Conservation (phyloP, 352 stramenopile species). For the Pythium phragmitis region DNA sequence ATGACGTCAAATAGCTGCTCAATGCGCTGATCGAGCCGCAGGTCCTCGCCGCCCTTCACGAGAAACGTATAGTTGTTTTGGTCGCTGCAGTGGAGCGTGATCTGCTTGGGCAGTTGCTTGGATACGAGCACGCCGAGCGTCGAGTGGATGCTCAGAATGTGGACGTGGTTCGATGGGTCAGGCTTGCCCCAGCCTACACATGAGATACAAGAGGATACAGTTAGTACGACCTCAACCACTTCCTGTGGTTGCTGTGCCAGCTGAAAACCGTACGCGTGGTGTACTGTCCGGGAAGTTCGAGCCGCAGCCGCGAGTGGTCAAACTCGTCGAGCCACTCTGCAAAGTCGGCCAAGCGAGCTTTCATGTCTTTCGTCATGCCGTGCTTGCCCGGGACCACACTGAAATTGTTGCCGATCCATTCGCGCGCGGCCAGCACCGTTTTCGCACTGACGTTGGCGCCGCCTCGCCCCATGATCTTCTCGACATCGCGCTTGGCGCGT, state of each 20-base stretch:
- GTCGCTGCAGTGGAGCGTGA: slow-evolving; percentile 81
- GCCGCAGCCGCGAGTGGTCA: slow-evolving; percentile 56
- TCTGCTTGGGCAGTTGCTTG: slow-evolving; percentile 83
- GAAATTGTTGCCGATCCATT: slow-evolving; percentile 77
- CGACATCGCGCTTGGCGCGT: slow-evolving; percentile 40
- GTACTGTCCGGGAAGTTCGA: slow-evolving; percentile 86
- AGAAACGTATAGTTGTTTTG: slow-evolving; percentile 84
- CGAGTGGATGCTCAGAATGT: slow-evolving; percentile 75
- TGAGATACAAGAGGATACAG: neutral
- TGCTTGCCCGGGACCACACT: slow-evolving; percentile 63
- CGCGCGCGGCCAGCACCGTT: slow-evolving; percentile 48
- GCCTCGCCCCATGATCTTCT: slow-evolving; percentile 73
- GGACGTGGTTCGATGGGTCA: slow-evolving; percentile 55
- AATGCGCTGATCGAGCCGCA: slow-evolving; percentile 90
- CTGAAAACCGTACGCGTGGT: slow-evolving; percentile 42
- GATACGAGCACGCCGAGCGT: slow-evolving; percentile 78
- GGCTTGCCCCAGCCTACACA: slow-evolving; percentile 67
- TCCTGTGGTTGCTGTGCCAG: too few species aligned
- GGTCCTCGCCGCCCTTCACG: slow-evolving; percentile 91
- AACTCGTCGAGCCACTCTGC: slow-evolving; percentile 86
- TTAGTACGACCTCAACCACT: neutral
- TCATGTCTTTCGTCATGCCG: slow-evolving; percentile 82
- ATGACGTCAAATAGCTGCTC: slow-evolving; percentile 92
- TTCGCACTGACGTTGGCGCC: slow-evolving; percentile 53
- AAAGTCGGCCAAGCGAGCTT: slow-evolving; percentile 76